Base-by-base conservation (phyloP, 1,284 basidiomycete genomes). In the Trichosporon coremiiforme region DNA sequence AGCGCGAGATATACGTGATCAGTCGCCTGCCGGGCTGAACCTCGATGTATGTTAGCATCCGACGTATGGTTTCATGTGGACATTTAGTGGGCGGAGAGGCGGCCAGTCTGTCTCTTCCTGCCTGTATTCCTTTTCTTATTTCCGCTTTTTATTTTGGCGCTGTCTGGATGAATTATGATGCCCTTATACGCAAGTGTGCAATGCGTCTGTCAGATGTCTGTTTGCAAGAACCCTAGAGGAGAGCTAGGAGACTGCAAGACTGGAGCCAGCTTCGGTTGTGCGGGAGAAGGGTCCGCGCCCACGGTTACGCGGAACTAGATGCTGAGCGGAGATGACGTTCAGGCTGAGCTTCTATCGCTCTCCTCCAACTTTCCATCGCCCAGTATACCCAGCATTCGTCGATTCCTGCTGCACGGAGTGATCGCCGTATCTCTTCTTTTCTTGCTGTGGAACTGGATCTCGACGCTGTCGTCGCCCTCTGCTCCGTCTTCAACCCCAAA, bases 141-240 rank as follows among this genome's bases (percentile, higher is more conserved):
- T 38, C 36, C 36, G 36, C 36, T 38, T 68, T 75, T 66, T 36
- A 47, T 70, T 70, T 71, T 69, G 68, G 69, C 69, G 65, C 66
- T 66, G 60, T 68, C 50, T 68, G 71, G 71, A 72, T 72, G 71
- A 70, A 72, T 65, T 60, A 60, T 35, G 57, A 65, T 68, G 66
- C 53, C 50, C 64, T 65, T 60, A 65, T 65, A 31, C 45, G 7
- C 20, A 1, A 31, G 25, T 35, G 29, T 60, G 57, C 57, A 60
- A 4, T 31, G 38, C n/a, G 38, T 41, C 38, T 13, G 38, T 41
- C 38, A 41, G 38, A 41, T 12, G 38, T 41, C 38, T 8, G 33
- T 9, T 35, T n/a, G n/a, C n/a, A n/a, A n/a, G n/a, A n/a, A n/a
- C n/a, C n/a, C n/a, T n/a, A n/a, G n/a, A n/a, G n/a, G n/a, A n/a